Conservation (phyloP, 2,329 filamentous ascomycete species). For the Amphichorda felina region DNA sequence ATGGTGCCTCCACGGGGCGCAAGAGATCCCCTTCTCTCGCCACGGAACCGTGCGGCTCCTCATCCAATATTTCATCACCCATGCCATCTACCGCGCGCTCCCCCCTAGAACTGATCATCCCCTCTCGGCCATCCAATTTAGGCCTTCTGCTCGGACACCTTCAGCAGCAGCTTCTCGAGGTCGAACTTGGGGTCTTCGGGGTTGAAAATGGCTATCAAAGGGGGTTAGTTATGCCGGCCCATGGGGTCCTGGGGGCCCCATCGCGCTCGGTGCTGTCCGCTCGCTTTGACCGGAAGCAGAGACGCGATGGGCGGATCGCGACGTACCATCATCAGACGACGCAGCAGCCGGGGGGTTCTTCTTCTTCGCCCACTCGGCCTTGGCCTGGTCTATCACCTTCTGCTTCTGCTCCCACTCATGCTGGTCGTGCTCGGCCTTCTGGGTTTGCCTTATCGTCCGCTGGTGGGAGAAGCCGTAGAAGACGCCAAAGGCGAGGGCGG, state of each 20-base stretch:
- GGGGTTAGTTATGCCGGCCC: neutral
- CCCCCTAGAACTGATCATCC: neutral
- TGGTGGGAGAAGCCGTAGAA: slow-evolving; percentile 97
- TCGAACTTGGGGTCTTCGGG: slow-evolving; percentile 85
- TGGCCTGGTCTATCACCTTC: slow-evolving; percentile 83
- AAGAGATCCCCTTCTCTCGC: neutral
- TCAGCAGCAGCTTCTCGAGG: slow-evolving; percentile 70
- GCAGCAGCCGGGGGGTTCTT: slow-evolving; percentile 45
- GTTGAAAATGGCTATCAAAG: slow-evolving; percentile 34
- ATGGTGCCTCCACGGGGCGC: neutral
- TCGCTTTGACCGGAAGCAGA: no score
- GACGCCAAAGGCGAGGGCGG: slow-evolving; percentile 80
- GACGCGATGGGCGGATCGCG: neutral
- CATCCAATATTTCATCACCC: neutral
- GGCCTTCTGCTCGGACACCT: slow-evolving; percentile 42
- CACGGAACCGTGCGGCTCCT: neutral
- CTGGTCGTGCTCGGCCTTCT: slow-evolving; percentile 59
- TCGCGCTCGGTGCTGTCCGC: no score
- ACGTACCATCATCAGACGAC: slow-evolving; percentile 19
- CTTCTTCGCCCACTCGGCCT: slow-evolving; percentile 73
- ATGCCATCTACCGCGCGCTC: neutral
- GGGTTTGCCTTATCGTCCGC: slow-evolving; percentile 59
- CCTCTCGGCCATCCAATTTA: slow-evolving; percentile 15
- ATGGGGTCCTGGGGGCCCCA: no score
- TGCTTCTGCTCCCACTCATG: slow-evolving; percentile 86